Evolutionary conservation across 176 grass and related monocot species (phyloP).

Genomic region (Bolboschoenus planiculmis): DNA sequence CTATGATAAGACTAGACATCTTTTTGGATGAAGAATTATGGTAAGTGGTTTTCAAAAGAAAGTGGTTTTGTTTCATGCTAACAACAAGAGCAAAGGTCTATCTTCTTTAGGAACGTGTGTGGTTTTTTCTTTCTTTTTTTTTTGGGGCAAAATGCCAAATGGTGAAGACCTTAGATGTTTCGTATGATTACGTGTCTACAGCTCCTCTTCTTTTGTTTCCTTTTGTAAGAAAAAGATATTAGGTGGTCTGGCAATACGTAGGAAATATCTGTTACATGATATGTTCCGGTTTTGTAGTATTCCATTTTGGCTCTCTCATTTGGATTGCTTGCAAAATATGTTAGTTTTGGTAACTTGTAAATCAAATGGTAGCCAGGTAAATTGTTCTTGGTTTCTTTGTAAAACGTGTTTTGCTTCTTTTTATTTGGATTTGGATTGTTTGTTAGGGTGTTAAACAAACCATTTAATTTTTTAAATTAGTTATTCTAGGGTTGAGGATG

Average conservation of each 20-base stretch:
- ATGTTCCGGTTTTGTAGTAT: constrained; percentile 3
- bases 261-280: background rate
- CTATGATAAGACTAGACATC: constrained; percentile 9
- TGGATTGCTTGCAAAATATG: background rate
- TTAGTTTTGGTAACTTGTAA: background rate
- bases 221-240: background rate
- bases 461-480: background rate
- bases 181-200: background rate
- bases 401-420: background rate
- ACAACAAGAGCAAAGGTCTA: background rate
- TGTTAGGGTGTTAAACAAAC: background rate
- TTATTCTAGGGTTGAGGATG: background rate
- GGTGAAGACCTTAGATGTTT: background rate
- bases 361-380: constrained; percentile 1
- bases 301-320: background rate
- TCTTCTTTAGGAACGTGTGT: constrained; percentile 3
- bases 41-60: background rate
- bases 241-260: background rate
- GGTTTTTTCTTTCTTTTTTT: background rate
- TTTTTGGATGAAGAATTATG: constrained; percentile 19
- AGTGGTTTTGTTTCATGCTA: constrained; percentile 5
- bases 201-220: background rate
- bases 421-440: background rate
- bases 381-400: background rate
- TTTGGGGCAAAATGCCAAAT: background rate